A percentile compares a stretch with the other conserved stretches of the same genome.
phyloP scores from a whole-genome alignment of 371 early-diverging fungal genomes.

The Mucor sp. region DNA sequence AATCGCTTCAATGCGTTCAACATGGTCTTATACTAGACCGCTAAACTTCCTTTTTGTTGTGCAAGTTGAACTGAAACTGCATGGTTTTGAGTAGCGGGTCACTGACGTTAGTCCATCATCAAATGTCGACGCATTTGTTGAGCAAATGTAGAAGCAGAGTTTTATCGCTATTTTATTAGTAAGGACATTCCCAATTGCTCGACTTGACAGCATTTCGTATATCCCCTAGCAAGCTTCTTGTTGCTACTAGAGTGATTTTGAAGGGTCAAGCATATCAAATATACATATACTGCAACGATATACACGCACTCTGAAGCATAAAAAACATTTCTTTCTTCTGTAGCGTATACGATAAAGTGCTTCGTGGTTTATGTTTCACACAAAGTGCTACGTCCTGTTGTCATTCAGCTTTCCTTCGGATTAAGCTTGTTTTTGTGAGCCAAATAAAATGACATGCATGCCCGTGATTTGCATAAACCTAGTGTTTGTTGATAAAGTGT shows the following conservation, averaged over 20 bases:
- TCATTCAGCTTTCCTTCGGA: background rate
- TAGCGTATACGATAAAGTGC: background rate
- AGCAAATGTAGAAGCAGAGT: background rate
- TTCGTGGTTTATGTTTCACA: background rate
- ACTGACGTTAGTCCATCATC: background rate
- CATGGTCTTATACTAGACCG: background rate
- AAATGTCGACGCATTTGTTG: background rate
- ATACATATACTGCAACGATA: too few species aligned
- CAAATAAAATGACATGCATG: background rate
- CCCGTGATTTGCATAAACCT: background rate
- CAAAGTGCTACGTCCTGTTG: background rate
- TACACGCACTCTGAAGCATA: background rate
- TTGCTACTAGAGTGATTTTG: too few species aligned
- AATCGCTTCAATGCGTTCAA: background rate
- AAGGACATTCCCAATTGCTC: too few species aligned
- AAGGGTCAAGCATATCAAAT: too few species aligned
- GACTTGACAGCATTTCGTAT: too few species aligned
- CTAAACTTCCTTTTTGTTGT: background rate
- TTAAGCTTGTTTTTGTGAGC: background rate
- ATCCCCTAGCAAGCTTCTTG: too few species aligned
- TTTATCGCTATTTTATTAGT: too few species aligned
- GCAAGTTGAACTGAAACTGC: background rate
- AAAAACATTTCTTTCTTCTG: background rate
- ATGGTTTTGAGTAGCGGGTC: background rate
- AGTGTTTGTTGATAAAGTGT: background rate